Evolutionary conservation across 352 stramenopile genomes (phyloP).

Genomic region (Phytophthora ohioensis): DNA sequence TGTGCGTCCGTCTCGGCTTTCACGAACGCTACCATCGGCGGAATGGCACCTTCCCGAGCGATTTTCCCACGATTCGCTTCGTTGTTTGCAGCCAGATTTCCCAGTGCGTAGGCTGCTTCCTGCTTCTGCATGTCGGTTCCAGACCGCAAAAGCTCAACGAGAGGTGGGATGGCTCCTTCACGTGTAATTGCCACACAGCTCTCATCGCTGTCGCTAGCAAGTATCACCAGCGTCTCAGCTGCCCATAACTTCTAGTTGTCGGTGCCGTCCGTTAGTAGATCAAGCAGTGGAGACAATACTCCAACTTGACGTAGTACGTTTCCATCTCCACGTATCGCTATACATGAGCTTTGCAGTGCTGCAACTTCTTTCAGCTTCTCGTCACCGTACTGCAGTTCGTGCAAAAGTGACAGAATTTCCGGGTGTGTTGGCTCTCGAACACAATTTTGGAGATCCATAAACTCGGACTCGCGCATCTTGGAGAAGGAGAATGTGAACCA

Average conservation of each 20-base stretch:
- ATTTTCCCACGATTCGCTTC: conserved; percentile 17
- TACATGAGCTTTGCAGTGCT: conserved; percentile 8
- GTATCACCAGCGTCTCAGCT: conserved; percentile 11
- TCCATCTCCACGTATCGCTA: conserved; percentile 18
- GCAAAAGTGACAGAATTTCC: conserved; percentile 19
- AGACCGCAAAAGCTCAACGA: conserved; percentile 24
- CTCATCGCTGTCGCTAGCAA: conserved; percentile 28
- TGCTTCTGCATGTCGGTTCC: conserved; percentile 37
- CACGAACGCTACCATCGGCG: conserved; percentile 31
- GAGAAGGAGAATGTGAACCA: conserved; percentile 38
- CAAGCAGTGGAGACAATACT: conserved; percentile 15
- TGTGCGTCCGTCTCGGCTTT: conserved; percentile 29
- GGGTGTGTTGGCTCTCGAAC: conserved; percentile 12
- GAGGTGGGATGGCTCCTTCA: conserved; percentile 23
- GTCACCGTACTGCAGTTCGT: conserved; percentile 12
- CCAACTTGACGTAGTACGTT: conserved; percentile 14
- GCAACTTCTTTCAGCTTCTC: conserved; percentile 19
- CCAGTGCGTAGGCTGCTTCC: conserved; percentile 29
- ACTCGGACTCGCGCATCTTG: conserved; percentile 23
- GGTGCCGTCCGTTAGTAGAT: conserved; percentile 4
- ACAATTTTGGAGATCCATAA: conserved; percentile 12
- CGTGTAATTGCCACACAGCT: conserved; percentile 25
- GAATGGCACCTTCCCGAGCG: conserved; percentile 28
- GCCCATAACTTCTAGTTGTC: conserved; percentile 32
- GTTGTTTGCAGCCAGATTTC: conserved; percentile 27